These are phyloP conservation scores for Radiomyces spectabilis DNA, from an alignment of 192 early-diverging fungal species.

Conservation along the genomic window DNA sequence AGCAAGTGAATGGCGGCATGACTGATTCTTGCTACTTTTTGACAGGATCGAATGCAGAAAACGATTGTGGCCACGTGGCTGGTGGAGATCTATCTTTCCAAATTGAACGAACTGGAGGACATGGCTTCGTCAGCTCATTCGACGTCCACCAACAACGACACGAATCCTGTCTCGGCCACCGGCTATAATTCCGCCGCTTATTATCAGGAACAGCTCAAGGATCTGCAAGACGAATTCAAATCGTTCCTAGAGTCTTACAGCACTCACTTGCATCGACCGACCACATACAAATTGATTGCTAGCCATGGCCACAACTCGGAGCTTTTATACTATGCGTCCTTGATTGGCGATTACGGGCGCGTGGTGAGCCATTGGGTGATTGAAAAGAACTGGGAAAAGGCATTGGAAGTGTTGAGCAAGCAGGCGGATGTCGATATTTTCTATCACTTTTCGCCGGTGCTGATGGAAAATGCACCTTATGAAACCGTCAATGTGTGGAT, in stretches of 20 bases:
- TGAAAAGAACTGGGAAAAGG: slow-evolving; percentile 66
- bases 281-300: slow-evolving; percentile 73
- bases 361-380: slow-evolving; percentile 82
- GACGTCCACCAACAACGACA: slow-evolving; percentile 9
- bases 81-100: slow-evolving; percentile 77
- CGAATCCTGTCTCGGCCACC: slow-evolving; percentile 4
- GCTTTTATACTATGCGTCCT: slow-evolving; percentile 72
- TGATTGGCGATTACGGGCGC: slow-evolving; percentile 82
- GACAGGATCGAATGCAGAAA: slow-evolving; percentile 71
- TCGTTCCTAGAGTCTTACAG: slow-evolving; percentile 65
- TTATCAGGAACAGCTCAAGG: slow-evolving; percentile 49
- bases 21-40: not conserved
- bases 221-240: slow-evolving; percentile 63
- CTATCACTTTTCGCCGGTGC: slow-evolving; percentile 80
- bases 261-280: slow-evolving; percentile 52
- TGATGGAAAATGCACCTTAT: slow-evolving; percentile 80
- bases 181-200: slow-evolving; percentile 24
- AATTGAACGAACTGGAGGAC: slow-evolving; percentile 63
- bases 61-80: slow-evolving; percentile 83
- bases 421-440: slow-evolving; percentile 68
- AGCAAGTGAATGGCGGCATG: not conserved
- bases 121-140: slow-evolving; percentile 24
- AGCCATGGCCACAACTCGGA: slow-evolving; percentile 83
- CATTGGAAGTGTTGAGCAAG: slow-evolving; percentile 69
- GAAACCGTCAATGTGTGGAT: slow-evolving; percentile 87